phyloP scores from a whole-genome alignment of 805 yeast species.

The Cyberlindnera veronae region DNA sequence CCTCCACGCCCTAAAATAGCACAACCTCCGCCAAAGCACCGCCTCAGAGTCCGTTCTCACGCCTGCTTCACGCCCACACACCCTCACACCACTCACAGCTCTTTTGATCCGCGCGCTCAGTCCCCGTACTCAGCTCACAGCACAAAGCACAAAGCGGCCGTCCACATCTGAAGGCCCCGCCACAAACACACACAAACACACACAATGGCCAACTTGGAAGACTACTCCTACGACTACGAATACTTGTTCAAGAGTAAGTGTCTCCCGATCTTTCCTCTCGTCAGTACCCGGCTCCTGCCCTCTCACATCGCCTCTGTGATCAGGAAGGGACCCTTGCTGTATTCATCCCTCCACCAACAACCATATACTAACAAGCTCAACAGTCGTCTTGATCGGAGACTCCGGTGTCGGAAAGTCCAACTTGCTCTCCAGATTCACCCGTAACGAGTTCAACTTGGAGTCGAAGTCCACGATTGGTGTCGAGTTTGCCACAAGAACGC shows the following conservation, averaged over 20 bases:
- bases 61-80: not conserved
- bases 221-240: conserved; percentile 80
- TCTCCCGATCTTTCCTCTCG: too few relatives aligned
- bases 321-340: not conserved
- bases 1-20: not conserved
- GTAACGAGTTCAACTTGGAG: conserved; percentile 93
- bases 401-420: conserved; percentile 97
- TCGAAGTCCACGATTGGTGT: conserved; percentile 95
- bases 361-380: conserved; percentile 7
- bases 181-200: conserved; percentile 2
- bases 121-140: not conserved
- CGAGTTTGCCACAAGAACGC: conserved; percentile 95
- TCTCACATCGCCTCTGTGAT: too few relatives aligned
- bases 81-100: not conserved
- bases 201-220: conserved; percentile 42
- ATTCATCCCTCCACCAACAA: not conserved
- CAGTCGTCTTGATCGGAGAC: conserved; percentile 92
- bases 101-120: not conserved
- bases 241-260: conserved; percentile 75
- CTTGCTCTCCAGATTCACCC: conserved; percentile 86
- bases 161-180: not conserved
- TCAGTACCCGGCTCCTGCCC: too few relatives aligned
- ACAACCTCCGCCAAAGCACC: not conserved
- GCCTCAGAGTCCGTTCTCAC: not conserved
- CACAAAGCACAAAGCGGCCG: not conserved